Evolutionary conservation across 2,329 filamentous ascomycete species (phyloP), one percentile per base, ranked within the genome.

Genomic region (Fusarium temperatum): DNA sequence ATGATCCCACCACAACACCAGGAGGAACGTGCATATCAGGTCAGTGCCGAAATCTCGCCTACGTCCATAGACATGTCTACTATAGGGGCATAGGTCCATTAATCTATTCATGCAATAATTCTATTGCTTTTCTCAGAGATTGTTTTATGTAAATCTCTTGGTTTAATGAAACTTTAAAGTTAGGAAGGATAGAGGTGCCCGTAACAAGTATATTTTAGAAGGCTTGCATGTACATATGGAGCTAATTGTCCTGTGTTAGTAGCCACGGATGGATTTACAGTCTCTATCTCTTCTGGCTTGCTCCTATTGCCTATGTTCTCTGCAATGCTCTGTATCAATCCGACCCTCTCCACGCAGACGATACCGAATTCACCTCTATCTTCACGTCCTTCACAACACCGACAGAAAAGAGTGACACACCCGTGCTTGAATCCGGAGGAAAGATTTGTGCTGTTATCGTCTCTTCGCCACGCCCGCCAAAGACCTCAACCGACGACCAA

Each of bases 231-330:
- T 44, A 14, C 6, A 24, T 18, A 24, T 44, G 14, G 17, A 12
- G 15, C 5, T 22, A 12, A 44, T 24, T 26, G 12, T 20, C 44
- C 14, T 5, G 28, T 18, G 17, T 50, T 8, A 8, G 8, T 9
- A n/a, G 20, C 10, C 11, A 9, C 2, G 0, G 28, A 17, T 0
- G 10, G 5, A n/a, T 7, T n/a, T n/a, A 12, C 10, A 5, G 6
- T 17, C 0, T 3, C 4, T 8, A 5, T 9, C 1, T 30, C 4
- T n/a, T 30, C 20, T 4, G 8, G 5, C 4, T n/a, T 48, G 7
- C 3, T 12, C 14, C 14, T 2, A 6, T 50, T 12, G 47, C 28
- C 20, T 32, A 12, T n/a, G 6, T 3, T 3, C 7, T 50, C 28
- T 5, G 3, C 14, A 18, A n/a, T 0, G 15, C 10, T 17, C 11